These are phyloP conservation scores for Botrytis pseudocinerea DNA, from an alignment of 2,329 filamentous ascomycete genomes.

Conservation along the genomic window DNA sequence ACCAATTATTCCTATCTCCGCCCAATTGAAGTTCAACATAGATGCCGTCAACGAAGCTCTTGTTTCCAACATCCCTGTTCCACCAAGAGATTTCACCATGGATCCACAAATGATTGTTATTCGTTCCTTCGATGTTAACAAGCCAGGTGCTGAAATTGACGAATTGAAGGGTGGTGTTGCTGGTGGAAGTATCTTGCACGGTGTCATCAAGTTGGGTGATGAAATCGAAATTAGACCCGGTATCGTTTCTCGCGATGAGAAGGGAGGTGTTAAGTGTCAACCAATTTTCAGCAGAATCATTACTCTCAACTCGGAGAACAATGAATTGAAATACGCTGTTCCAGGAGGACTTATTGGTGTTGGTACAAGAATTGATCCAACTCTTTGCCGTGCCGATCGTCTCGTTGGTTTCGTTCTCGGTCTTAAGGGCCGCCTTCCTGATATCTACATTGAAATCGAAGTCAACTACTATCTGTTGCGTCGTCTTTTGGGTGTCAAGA, in stretches of 20 bases:
- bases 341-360: slow-evolving; percentile 98
- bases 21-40: slow-evolving; percentile 99
- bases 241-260: slow-evolving; percentile 93
- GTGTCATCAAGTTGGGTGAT: slow-evolving; percentile 94
- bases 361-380: slow-evolving; percentile 94
- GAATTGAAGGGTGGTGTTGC: slow-evolving; percentile 98
- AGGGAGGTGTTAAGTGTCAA: slow-evolving; percentile 91
- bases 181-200: slow-evolving; percentile 93
- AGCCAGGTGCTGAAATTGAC: slow-evolving; percentile 97
- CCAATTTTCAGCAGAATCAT: slow-evolving; percentile 96
- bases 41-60: slow-evolving; percentile 97
- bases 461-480: slow-evolving; percentile 99
- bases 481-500: slow-evolving; percentile 92
- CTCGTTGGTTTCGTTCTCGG: slow-evolving; percentile 97
- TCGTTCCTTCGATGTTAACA: slow-evolving; percentile 99
- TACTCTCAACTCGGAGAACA: slow-evolving; percentile 94
- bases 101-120: slow-evolving; percentile 99
- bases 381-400: slow-evolving; percentile 97
- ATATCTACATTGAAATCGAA: slow-evolving; percentile 98
- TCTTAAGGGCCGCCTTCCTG: slow-evolving; percentile 87
- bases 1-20: slow-evolving; percentile 94
- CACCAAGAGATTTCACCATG: slow-evolving; percentile 83
- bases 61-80: slow-evolving; percentile 91
- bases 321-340: slow-evolving; percentile 97
- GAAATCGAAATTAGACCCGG: slow-evolving; percentile 99